These are phyloP conservation scores for Purpureocillium takamizusanense DNA, from an alignment of 2,329 filamentous ascomycete species.

Conservation along the genomic window DNA sequence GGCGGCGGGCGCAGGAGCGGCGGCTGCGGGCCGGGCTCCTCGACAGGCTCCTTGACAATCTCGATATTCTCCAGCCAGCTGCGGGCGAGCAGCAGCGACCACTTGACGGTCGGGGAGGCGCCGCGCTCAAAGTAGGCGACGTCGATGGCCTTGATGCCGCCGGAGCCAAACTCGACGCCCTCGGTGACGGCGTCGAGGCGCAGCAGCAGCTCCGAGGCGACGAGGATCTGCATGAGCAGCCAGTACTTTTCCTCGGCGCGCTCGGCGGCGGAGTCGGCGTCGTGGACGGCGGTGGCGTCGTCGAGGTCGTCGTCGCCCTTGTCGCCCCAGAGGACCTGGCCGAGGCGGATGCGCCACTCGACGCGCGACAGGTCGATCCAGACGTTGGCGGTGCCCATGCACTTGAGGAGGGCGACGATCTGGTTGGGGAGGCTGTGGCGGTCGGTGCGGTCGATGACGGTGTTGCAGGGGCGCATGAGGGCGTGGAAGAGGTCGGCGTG, in stretches of 20 bases:
- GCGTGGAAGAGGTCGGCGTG: conserved; percentile 55
- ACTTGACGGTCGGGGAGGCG: conserved; percentile 53
- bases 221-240: conserved; percentile 56
- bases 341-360: conserved; percentile 65
- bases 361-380: conserved; percentile 70
- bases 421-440: conserved; percentile 59
- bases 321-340: conserved; percentile 61
- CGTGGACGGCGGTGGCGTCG: conserved; percentile 41
- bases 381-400: conserved; percentile 54
- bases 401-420: conserved; percentile 58
- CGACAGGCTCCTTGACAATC: conserved; percentile 40
- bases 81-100: conserved; percentile 56
- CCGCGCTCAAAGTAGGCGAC: conserved; percentile 53
- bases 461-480: conserved; percentile 48
- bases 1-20: conserved; percentile 6
- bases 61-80: conserved; percentile 62
- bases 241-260: conserved; percentile 56
- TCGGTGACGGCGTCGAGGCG: conserved; percentile 55
- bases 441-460: conserved; percentile 46
- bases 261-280: conserved; percentile 38
- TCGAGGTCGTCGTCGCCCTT: conserved; percentile 41
- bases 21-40: conserved; percentile 14
- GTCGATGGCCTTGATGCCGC: conserved; percentile 44
- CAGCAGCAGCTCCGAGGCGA: conserved; percentile 57
- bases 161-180: conserved; percentile 45